Percentiles rank a stretch among this genome's conserved stretches.
These are phyloP conservation scores for Eutrema heterophyllum DNA, from an alignment of 345 rosid genomes.

Conservation along the genomic window DNA sequence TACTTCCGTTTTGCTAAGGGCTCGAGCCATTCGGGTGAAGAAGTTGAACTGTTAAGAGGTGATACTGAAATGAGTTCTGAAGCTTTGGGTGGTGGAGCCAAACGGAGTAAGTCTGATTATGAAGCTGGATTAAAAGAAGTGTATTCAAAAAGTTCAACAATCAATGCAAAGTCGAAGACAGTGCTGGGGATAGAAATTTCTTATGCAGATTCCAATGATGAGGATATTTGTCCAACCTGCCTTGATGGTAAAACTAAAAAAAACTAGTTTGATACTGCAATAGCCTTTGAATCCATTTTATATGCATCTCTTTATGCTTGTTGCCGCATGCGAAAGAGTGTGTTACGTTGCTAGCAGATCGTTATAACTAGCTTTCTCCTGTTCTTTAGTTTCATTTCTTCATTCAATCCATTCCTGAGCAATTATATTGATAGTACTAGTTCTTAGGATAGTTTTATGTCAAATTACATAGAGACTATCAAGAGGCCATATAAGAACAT, in stretches of 20 bases:
- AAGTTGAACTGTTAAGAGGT: slow-evolving; percentile 81
- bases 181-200: slow-evolving; percentile 41
- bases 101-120: slow-evolving; percentile 49
- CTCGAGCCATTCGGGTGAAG: too few species aligned
- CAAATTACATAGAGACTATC: background rate
- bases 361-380: background rate
- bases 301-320: background rate
- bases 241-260: slow-evolving; percentile 70
- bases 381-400: background rate
- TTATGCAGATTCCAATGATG: slow-evolving; percentile 68
- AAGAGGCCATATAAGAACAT: background rate
- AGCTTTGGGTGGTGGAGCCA: slow-evolving; percentile 42
- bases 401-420: background rate
- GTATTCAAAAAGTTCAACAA: slow-evolving; percentile 45
- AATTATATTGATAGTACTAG: background rate
- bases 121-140: slow-evolving; percentile 64
- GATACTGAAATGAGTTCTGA: slow-evolving; percentile 59
- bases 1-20: slow-evolving; percentile 49
- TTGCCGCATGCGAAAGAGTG: background rate
- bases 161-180: slow-evolving; percentile 40
- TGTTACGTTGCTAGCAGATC: background rate
- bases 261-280: background rate
- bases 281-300: background rate
- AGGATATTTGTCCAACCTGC: slow-evolving; percentile 95
- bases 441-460: background rate